A percentile compares a stretch with the other conserved stretches of the same genome.
Conservation (phyloP, 1,284 basidiomycete genomes). For the Ganoderma resinaceum region DNA sequence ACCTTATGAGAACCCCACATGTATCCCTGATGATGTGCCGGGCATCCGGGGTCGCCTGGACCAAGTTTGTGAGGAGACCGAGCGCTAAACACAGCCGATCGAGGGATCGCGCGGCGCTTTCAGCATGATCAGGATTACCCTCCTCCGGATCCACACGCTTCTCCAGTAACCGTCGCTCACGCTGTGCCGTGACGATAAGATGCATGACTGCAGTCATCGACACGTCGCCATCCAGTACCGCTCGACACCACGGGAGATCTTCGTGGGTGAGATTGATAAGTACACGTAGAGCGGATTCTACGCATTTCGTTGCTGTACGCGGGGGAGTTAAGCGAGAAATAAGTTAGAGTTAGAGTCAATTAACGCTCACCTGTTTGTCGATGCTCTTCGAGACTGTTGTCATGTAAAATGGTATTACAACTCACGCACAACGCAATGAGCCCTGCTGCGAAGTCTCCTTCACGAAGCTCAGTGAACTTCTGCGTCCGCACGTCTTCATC, state of each 20-base stretch:
- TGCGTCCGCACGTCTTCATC: constrained; percentile 24
- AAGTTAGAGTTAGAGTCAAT: no score
- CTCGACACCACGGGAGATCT: constrained; percentile 58
- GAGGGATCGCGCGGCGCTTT: constrained; percentile 48
- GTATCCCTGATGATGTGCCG: constrained; percentile 53
- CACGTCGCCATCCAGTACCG: constrained; percentile 50
- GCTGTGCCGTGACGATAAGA: constrained; percentile 48
- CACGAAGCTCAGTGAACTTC: constrained; percentile 31
- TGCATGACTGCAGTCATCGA: constrained; percentile 56
- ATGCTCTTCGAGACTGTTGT: constrained; percentile 30
- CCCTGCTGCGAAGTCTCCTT: constrained; percentile 43
- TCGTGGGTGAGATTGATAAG: constrained; percentile 74
- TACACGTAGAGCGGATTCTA: constrained; percentile 65
- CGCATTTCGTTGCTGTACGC: constrained; percentile 52
- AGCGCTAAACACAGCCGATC: constrained; percentile 75
- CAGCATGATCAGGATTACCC: constrained; percentile 27
- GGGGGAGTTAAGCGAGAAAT: background rate
- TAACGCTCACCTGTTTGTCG: constrained; percentile 27
- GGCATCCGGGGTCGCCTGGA: constrained; percentile 59
- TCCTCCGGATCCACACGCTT: constrained; percentile 30
- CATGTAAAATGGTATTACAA: constrained; percentile 42
- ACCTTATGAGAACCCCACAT: constrained; percentile 47
- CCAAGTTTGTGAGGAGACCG: constrained; percentile 74
- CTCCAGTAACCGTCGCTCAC: constrained; percentile 27
- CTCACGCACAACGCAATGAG: constrained; percentile 56